Evolutionary conservation across 176 grass and related monocot genomes (phyloP).

Genomic region (Triticum dicoccoides): DNA sequence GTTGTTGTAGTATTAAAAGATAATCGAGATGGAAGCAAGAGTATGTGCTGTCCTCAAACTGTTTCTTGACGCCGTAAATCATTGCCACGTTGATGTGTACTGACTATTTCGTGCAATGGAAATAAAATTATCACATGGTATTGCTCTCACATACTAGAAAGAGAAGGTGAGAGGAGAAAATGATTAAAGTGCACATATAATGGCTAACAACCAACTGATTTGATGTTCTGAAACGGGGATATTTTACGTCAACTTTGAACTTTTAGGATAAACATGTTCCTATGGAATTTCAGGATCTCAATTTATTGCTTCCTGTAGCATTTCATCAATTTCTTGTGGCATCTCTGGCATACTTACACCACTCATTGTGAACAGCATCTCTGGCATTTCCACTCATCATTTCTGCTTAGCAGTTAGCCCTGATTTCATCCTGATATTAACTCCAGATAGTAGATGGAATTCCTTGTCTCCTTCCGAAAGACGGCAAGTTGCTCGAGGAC

Average conservation of each 20-base stretch:
- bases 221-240: background rate
- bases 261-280: background rate
- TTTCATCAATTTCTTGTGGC: background rate
- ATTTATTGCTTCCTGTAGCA: too few relatives aligned
- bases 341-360: background rate
- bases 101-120: too few relatives aligned
- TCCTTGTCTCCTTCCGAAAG: conserved; percentile 72
- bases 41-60: background rate
- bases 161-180: background rate
- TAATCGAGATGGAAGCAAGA: background rate
- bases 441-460: conserved; percentile 71
- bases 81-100: too few relatives aligned
- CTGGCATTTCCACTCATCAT: background rate
- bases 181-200: conserved; percentile 8
- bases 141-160: background rate
- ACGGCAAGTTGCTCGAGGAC: conserved; percentile 61
- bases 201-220: background rate
- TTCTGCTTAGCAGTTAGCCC: background rate
- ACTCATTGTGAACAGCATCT: background rate
- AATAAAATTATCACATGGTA: background rate
- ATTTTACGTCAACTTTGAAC: background rate
- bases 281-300: too few relatives aligned
- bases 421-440: background rate
- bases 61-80: background rate
- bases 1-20: background rate